A percentile compares a stretch with the other conserved stretches of the same genome.
Evolutionary conservation across 441 rosid genomes (phyloP).

Genomic region (Capsella rubella): DNA sequence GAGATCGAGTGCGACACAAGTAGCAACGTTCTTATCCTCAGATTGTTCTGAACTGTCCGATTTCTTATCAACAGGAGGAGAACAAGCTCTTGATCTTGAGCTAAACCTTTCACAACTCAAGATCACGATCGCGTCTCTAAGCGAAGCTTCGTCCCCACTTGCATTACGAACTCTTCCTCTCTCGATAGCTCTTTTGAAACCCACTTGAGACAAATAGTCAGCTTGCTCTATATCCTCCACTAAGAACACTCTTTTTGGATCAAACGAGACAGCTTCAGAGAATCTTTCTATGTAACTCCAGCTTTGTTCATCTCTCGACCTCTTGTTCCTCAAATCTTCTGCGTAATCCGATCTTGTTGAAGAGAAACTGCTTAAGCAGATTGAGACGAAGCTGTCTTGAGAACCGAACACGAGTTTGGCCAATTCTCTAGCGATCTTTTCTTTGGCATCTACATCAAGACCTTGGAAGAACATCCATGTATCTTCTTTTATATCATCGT

Average conservation of each 20-base stretch:
- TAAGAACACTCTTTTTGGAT: slow-evolving; percentile 68
- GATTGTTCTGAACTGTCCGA: slow-evolving; percentile 44
- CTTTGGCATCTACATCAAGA: slow-evolving; percentile 58
- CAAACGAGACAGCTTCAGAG: slow-evolving; percentile 52
- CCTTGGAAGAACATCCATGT: slow-evolving; percentile 80
- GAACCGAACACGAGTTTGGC: slow-evolving; percentile 64
- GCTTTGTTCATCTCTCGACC: slow-evolving; percentile 57
- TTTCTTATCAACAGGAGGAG: slow-evolving; percentile 47
- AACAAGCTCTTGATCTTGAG: slow-evolving; percentile 73
- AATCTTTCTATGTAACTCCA: slow-evolving; percentile 60
- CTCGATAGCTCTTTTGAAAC: slow-evolving; percentile 79
- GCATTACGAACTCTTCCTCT: slow-evolving; percentile 54
- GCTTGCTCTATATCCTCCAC: slow-evolving; percentile 70
- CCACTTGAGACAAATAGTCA: slow-evolving; percentile 58
- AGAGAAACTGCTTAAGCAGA: slow-evolving; percentile 65
- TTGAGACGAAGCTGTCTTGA: slow-evolving; percentile 49
- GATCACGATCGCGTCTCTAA: slow-evolving; percentile 62
- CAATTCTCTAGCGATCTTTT: slow-evolving; percentile 61
- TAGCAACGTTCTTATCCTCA: slow-evolving; percentile 51
- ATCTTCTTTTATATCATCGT: slow-evolving; percentile 50
- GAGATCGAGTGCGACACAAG: slow-evolving; percentile 62
- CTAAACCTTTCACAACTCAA: slow-evolving; percentile 70
- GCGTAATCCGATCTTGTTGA: slow-evolving; percentile 59
- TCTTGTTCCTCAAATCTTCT: slow-evolving; percentile 57
- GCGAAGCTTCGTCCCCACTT: slow-evolving; percentile 52